Conservation (phyloP, 192 early-diverging fungal species). For the Dispira parvispora region DNA sequence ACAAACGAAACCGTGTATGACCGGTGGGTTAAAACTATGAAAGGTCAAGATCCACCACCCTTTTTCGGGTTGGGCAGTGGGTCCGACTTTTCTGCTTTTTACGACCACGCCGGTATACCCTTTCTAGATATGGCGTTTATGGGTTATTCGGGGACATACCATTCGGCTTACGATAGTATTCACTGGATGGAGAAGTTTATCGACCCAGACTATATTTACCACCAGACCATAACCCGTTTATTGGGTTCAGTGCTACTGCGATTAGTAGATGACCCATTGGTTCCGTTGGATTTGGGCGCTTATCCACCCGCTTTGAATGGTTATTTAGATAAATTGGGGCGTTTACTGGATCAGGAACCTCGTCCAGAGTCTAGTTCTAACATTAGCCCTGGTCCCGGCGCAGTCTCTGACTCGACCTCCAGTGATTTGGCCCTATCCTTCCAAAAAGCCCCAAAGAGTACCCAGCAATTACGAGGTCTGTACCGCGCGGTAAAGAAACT, state of each 20-base stretch:
- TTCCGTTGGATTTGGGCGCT: constrained; percentile 21
- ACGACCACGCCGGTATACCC: constrained; percentile 43
- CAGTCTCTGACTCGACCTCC: neutral
- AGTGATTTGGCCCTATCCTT: constrained; percentile 14
- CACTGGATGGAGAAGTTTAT: constrained; percentile 38
- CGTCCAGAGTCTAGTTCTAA: neutral
- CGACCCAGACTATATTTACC: constrained; percentile 35
- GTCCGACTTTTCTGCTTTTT: constrained; percentile 40
- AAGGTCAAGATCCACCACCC: constrained; percentile 10
- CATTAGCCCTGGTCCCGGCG: neutral
- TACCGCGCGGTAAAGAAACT: constrained; percentile 11
- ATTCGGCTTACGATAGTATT: constrained; percentile 49
- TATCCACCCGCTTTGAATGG: constrained; percentile 29
- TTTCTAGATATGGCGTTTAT: constrained; percentile 33
- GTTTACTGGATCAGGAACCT: constrained; percentile 12
- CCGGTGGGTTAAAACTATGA: constrained; percentile 19
- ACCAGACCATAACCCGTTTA: constrained; percentile 27
- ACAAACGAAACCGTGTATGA: constrained; percentile 30
- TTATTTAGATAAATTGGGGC: constrained; percentile 24
- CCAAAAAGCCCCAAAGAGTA: constrained; percentile 18
- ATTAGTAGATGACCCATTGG: constrained; percentile 27
- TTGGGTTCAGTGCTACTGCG: constrained; percentile 28
- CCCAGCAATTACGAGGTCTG: constrained; percentile 8
- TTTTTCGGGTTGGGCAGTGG: constrained; percentile 25
- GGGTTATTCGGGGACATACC: constrained; percentile 32